Conservation (phyloP, 768 basidiomycete genomes). For the Lactarius hatsudake region DNA sequence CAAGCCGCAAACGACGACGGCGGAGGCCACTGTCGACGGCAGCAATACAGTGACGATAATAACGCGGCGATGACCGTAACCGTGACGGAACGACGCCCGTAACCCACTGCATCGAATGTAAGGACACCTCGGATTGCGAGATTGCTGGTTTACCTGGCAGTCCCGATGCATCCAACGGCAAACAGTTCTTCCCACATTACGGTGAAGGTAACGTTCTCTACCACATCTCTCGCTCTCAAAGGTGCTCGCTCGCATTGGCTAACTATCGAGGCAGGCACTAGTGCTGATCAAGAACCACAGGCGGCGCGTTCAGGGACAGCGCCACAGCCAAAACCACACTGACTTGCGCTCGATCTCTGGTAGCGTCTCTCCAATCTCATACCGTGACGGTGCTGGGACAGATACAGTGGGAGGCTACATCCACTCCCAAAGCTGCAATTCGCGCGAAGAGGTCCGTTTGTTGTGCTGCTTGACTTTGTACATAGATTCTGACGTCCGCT, state of each 20-base stretch:
- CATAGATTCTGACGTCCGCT: background rate
- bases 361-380: constrained; percentile 15
- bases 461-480: background rate
- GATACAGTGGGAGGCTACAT: constrained; percentile 1
- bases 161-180: constrained; percentile 69
- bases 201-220: constrained; percentile 68
- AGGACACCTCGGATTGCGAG: constrained; percentile 69
- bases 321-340: constrained; percentile 3
- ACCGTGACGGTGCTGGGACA: background rate
- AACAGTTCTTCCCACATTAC: constrained; percentile 81
- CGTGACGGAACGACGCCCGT: no score
- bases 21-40: no score
- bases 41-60: no score
- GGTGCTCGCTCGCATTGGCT: background rate
- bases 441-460: constrained; percentile 16
- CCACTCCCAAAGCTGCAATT: constrained; percentile 24
- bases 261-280: constrained; percentile 60
- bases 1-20: no score
- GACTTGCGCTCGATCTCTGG: constrained; percentile 17
- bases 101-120: constrained; percentile 85
- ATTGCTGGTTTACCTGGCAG: constrained; percentile 66
- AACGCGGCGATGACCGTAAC: no score
- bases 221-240: background rate
- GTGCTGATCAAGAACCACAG: constrained; percentile 80
- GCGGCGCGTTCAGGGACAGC: constrained; percentile 16